Evolutionary conservation across 139 green algal genomes (phyloP).

Genomic region (Helicosporidium sp.): DNA sequence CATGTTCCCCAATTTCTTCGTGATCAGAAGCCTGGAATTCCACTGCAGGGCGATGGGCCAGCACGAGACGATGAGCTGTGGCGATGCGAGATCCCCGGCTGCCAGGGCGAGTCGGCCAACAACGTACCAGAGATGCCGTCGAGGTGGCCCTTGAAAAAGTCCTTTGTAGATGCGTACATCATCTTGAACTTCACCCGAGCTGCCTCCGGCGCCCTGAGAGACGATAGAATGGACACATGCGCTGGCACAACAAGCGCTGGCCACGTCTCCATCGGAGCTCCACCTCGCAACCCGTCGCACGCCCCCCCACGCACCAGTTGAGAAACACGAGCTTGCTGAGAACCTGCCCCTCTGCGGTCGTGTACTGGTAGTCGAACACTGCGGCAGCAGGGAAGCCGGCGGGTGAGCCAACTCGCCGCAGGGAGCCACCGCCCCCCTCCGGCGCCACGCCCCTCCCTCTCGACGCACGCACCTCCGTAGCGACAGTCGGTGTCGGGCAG

Average conservation of each 20-base stretch:
- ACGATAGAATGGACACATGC: too few species aligned
- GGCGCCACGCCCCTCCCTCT: neutral
- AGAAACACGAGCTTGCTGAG: constrained; percentile 71
- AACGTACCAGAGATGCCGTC: constrained; percentile 31
- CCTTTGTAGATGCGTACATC: constrained; percentile 77
- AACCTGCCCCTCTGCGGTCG: constrained; percentile 37
- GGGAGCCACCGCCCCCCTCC: neutral
- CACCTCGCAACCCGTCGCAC: too few species aligned
- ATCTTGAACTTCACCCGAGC: constrained; percentile 54
- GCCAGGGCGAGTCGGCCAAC: too few species aligned
- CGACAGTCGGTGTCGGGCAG: constrained; percentile 50
- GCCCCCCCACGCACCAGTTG: constrained; percentile 36
- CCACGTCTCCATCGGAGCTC: too few species aligned
- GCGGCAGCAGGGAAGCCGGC: neutral
- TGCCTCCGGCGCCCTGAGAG: constrained; percentile 45
- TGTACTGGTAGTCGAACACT: constrained; percentile 66
- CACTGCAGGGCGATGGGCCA: neutral
- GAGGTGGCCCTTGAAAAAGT: constrained; percentile 68
- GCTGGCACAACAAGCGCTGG: too few species aligned
- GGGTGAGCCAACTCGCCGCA: neutral
- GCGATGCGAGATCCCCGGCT: too few species aligned
- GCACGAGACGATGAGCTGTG: too few species aligned
- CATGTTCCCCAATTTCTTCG: constrained; percentile 40
- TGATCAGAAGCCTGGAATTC: constrained; percentile 56
- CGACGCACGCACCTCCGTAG: constrained; percentile 41